Base-by-base conservation (phyloP, 1,139 yeast genomes). In the Groenewaldozyma auringiensis region DNA sequence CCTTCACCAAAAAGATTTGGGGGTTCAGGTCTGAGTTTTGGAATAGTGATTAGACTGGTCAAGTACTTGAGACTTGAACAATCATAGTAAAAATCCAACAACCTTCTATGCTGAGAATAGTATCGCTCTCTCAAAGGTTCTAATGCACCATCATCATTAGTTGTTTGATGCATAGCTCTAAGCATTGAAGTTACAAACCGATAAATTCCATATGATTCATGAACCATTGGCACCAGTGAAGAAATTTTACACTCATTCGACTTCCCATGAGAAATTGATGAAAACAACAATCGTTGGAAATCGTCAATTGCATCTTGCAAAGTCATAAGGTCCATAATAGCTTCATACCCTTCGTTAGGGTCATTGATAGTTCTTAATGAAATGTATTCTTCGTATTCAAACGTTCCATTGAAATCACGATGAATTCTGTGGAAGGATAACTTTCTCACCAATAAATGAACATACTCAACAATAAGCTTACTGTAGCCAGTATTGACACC, bases 261-360 rank as follows among this genome's bases (percentile, higher is more conserved):
- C 21, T 78, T 75, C 36, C 83, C 76, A 50, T 75, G 79, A 47
- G 79, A 75, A 47, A 88, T 72, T 3, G 86, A 75, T 0, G 94
- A 81, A 62, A 92, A 84, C 21, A 89, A 76, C 44, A 85, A 69
- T 53, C 83, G 78, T 56, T 85, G 92, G 52, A 86, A 78, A 52
- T 83, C 83, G 61, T 86, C 94, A 51, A 89, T 78, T 41, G 80
- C 74, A 60, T 89, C 96, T 64, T 88, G 96, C 48, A 89, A 70
- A 46, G 80, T 79, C 88, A 88, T 83, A 58, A 92, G 70, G 61
- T 87, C 96, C 53, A 87, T 66, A 53, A 89, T 79, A 1, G 95
- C 81, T 59, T 89, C 96, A 61, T 85, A 92, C 4, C 97, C 97
- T 66, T 88, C 96, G 61, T 92, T 89, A 2, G 96, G 96, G 61